A percentile compares a stretch with the other conserved stretches of the same genome.
phyloP scores from a whole-genome alignment of 257 asterid genomes.

The Orobanche coerulescens region DNA sequence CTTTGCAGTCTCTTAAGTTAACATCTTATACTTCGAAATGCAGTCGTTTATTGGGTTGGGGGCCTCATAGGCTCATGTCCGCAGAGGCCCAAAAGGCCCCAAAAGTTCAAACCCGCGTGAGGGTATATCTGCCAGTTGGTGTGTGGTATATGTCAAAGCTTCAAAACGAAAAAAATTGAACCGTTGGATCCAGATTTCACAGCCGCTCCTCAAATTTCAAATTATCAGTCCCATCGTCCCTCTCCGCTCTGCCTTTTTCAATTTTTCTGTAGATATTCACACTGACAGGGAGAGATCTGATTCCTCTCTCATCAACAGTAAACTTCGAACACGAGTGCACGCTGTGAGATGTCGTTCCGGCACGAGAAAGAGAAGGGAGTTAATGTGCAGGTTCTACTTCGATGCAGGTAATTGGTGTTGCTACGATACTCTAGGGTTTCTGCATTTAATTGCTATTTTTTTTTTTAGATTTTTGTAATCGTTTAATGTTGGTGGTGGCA shows the following conservation, averaged over 20 bases:
- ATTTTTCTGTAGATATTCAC: neutral
- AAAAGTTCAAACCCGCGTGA: neutral
- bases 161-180: neutral
- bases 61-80: neutral
- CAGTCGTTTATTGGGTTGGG: neutral
- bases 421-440: neutral
- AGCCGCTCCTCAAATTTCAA: slow-evolving; percentile 41
- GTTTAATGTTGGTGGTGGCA: slow-evolving; percentile 11
- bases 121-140: slow-evolving; percentile 6
- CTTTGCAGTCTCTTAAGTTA: no score
- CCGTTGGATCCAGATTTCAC: slow-evolving; percentile 18
- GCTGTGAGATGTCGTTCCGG: slow-evolving; percentile 45
- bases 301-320: neutral
- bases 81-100: neutral
- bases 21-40: no score
- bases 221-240: slow-evolving; percentile 29
- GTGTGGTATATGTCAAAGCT: neutral
- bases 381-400: slow-evolving; percentile 77
- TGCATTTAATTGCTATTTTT: neutral
- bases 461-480: neutral
- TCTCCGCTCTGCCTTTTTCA: slow-evolving; percentile 23
- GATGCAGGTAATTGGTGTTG: slow-evolving; percentile 47
- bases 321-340: neutral
- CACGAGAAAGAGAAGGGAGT: slow-evolving; percentile 80
- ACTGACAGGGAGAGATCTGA: neutral